Evolutionary conservation across 2,329 filamentous ascomycete species (phyloP), one percentile per base, ranked within the genome.

Genomic region (Alternaria dauci): DNA sequence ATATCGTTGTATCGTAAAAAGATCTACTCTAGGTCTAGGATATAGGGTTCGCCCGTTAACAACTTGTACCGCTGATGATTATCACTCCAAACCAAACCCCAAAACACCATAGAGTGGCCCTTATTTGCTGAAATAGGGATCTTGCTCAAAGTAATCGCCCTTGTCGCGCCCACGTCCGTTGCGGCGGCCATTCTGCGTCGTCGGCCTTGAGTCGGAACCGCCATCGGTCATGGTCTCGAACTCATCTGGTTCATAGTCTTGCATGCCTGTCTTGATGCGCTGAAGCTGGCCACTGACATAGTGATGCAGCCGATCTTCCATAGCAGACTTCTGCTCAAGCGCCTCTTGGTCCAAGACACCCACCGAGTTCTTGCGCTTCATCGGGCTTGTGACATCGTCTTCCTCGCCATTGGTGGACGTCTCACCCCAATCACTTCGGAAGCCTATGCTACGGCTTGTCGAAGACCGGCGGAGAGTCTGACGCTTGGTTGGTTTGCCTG

Each of bases 221-320:
- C 74, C 80, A 72, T 88, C 85, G 25, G 84, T 74, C 68, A 84
- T 83, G 23, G 87, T 83, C 72, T 88, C 85, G 70, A 90, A 85
- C 78, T 91, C 88, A 72, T 89, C 88, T 58, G 84, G 83, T 34
- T 86, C 85, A 48, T 83, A 76, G 20, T 80, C 83, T 32, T 82
- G 81, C 62, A 83, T 83, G 55, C 87, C 83, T 47, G 85, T 88
- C 74, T 86, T 88, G 71, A 95, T 89, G 58, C 89, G 84, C 77
- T 90, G 85, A 59, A 97, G 83, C 80, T 97, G 91, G 65, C 93
- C 90, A 30, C 87, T 88, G 58, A 97, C 91, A 76, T 96, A 97
- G 66, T 88, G 86, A 62, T 92, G 89, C 73, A 96, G 87, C 68
- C 95, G 91, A 56, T 86, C 83, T 71, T 80, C 75, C 52, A 76